These are phyloP conservation scores for Naganishia cerealis DNA, from an alignment of 1,284 basidiomycete genomes.

Conservation along the genomic window DNA sequence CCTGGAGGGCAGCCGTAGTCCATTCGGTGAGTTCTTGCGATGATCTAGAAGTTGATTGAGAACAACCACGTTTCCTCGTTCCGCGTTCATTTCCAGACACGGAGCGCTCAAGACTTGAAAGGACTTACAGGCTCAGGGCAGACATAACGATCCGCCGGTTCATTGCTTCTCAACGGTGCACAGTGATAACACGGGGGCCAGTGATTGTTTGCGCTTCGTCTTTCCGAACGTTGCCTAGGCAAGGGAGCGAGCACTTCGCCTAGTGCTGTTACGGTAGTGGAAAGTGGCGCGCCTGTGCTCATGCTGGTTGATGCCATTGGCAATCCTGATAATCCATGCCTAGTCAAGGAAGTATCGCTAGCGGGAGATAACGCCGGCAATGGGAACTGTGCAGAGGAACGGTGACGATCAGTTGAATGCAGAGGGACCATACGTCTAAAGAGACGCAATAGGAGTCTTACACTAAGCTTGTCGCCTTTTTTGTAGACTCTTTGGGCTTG, in stretches of 20 bases:
- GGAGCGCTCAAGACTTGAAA: neutral
- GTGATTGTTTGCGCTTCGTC: conserved; percentile 8
- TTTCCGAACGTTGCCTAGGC: neutral
- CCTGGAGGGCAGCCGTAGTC: conserved; percentile 23
- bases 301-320: neutral
- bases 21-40: conserved; percentile 10
- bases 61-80: neutral
- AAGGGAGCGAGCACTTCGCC: conserved; percentile 17
- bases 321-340: neutral
- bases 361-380: neutral
- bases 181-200: conserved; percentile 31
- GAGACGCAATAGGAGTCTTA: neutral
- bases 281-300: neutral
- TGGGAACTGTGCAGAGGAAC: conserved; percentile 1
- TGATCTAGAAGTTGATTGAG: neutral
- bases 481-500: conserved; percentile 27
- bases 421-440: neutral
- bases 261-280: neutral
- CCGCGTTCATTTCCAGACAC: neutral
- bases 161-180: conserved; percentile 11
- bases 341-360: neutral
- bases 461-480: conserved; percentile 29
- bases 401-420: neutral
- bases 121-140: conserved; percentile 29
- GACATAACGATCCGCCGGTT: conserved; percentile 25